Evolutionary conservation across 768 basidiomycete genomes (phyloP).

Genomic region (Pleurotus platypus): DNA sequence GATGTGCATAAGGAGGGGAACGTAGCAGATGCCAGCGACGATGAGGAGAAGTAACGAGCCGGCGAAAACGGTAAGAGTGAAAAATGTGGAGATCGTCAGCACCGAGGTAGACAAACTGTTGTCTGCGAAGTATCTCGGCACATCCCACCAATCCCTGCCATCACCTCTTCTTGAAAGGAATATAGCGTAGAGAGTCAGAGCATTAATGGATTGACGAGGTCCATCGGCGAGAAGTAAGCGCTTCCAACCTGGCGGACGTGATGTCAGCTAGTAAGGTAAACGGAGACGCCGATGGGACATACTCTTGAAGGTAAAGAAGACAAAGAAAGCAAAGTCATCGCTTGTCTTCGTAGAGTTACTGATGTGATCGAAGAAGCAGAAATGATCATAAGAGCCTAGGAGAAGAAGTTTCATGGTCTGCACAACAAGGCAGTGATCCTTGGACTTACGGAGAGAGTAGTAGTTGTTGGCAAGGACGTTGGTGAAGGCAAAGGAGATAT

Average conservation of each 20-base stretch:
- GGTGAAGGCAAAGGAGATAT: slow-evolving; percentile 98
- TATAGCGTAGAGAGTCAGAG: slow-evolving; percentile 92
- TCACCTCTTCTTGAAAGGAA: slow-evolving; percentile 54
- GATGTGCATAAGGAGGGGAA: slow-evolving; percentile 94
- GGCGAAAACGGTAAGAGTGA: slow-evolving; percentile 85
- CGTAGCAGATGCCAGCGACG: slow-evolving; percentile 81
- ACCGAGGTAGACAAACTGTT: slow-evolving; percentile 77
- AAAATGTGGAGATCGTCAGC: slow-evolving; percentile 84
- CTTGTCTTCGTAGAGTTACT: slow-evolving; percentile 92
- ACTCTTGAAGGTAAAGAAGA: slow-evolving; percentile 99
- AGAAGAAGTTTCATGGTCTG: slow-evolving; percentile 9
- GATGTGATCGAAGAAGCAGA: slow-evolving; percentile 98
- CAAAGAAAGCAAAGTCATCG: slow-evolving; percentile 98
- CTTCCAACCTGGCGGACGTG: slow-evolving; percentile 34
- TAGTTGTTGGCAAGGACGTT: slow-evolving; percentile 97
- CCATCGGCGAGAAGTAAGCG: slow-evolving; percentile 77
- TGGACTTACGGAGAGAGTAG: slow-evolving; percentile 82
- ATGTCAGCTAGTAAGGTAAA: not conserved
- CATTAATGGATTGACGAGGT: slow-evolving; percentile 96
- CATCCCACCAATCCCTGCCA: slow-evolving; percentile 57
- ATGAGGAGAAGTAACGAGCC: slow-evolving; percentile 81
- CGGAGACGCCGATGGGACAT: slow-evolving; percentile 19
- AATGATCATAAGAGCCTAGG: slow-evolving; percentile 90
- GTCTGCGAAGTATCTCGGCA: slow-evolving; percentile 76
- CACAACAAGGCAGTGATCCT: not conserved